Evolutionary conservation across 2,329 filamentous ascomycete genomes (phyloP).

Genomic region (Pseudogymnoascus sp.): DNA sequence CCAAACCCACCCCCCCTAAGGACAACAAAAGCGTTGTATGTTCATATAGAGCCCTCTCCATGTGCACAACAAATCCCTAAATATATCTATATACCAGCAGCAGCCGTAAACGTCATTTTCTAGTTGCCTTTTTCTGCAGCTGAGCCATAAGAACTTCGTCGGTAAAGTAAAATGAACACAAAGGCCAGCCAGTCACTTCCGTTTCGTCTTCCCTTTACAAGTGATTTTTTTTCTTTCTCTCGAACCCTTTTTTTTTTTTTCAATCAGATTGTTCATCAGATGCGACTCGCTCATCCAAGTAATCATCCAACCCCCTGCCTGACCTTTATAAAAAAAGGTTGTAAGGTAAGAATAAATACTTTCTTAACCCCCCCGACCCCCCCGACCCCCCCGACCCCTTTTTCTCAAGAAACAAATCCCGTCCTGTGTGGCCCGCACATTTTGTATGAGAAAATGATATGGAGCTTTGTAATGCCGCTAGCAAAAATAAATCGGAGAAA

Average conservation of each 20-base stretch:
- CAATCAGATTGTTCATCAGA: constrained; percentile 4
- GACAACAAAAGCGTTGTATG: background rate
- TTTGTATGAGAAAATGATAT: constrained; percentile 3
- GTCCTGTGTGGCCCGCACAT: constrained; percentile 7
- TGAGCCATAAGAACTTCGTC: constrained; percentile 5
- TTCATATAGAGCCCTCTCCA: background rate
- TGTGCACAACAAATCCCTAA: constrained; percentile 6
- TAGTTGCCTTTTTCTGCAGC: background rate
- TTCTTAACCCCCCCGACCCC: background rate
- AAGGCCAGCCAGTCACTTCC: background rate
- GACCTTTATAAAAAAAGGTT: background rate
- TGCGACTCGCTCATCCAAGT: background rate
- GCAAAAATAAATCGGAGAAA: background rate
- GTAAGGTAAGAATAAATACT: constrained; percentile 4
- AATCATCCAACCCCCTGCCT: background rate
- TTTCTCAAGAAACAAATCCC: background rate
- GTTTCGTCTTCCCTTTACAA: background rate
- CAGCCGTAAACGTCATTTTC: background rate
- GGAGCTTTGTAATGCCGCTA: constrained; percentile 3
- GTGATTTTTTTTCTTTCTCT: background rate
- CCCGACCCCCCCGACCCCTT: background rate
- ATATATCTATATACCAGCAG: constrained; percentile 4
- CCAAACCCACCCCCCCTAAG: background rate
- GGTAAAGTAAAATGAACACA: constrained; percentile 5
- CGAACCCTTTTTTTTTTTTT: background rate